Evolutionary conservation across 2,329 filamentous ascomycete species (phyloP), one percentile per base, ranked within the genome.

Genomic region (Claviceps sp.): DNA sequence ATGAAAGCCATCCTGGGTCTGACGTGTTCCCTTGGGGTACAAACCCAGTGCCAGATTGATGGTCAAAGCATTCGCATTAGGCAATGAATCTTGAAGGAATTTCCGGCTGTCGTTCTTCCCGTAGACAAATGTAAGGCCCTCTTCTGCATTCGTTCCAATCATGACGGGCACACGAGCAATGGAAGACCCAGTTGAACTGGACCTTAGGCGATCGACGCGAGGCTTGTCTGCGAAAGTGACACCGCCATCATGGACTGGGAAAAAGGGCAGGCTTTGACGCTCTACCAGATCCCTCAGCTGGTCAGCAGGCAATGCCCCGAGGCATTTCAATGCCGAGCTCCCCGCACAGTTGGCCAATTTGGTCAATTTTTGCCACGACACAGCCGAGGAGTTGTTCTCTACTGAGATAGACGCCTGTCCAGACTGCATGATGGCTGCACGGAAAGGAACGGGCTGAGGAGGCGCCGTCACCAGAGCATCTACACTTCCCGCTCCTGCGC

Each of bases 401-500:
- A 3, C 24, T 9, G 20, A 8, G 24, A 48, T 42, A 16, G 37
- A 34, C 5, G 24, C 50, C 13, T 48, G 50, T 18, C 50, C 50
- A 9, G 50, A 52, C 37, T 52, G 37, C 44, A 52, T 47, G 37
- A 52, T 52, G 50, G 50, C 50, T 7, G n/a, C 50, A 24, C 45
- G 50, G 22, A 52, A 52, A 24, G 50, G 42, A 3, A 42, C 7
- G 2, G 50, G 50, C 7, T 43, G 14, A 5, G 44, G 44, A 13
- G 44, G 44, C 13, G 44, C 6, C 3, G 44, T 48, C 34, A 52
- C 45, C 14, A 52, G 45, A n/a, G 24, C 22, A 37, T 52, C 55
- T 52, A 80, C 77, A 0, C 77, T 81, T 45, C 81, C 79, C 0
- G 69, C 65, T 2, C 75, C 75, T 0, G 76, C 73, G 1, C 68